Evolutionary conservation across 73 alveolate genomes (phyloP), one percentile per base, ranked within the genome.

Genomic region (Paramecium sonneborni): DNA sequence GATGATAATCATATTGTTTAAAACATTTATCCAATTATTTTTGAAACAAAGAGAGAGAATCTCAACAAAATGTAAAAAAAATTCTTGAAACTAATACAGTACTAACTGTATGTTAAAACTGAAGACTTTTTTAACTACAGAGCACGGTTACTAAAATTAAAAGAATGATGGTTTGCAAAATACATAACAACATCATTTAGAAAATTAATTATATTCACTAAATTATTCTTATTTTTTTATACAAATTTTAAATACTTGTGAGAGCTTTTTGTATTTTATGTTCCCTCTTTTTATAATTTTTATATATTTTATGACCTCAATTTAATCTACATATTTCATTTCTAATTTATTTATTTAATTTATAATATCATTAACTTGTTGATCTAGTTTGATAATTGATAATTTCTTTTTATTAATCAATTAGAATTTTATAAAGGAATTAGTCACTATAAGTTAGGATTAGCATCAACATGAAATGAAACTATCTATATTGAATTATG

Each of bases 291-390:
- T 4, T 35, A 35, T 4, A 35, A 2, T 35, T 35, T 35, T 35
- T 6, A 35, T 4, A 35, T 35, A 35, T 35, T 35, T 35, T 35
- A n/a, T n/a, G n/a, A n/a, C n/a, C n/a, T n/a, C n/a, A n/a, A n/a
- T n/a, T n/a, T n/a, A n/a, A n/a, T 72, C 86, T 10, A 38, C 86
- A 72, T 72, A 72, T 72, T 72, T 72, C 55, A 32, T 38, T 0
- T 72, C 86, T 72, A 72, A 72, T 15, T 38, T 35, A 34, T 72
- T 38, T 12, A 72, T 72, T 41, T 72, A 72, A 15, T 37, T 37
- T 11, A 72, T 37, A 32, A 72, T 72, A 2, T 34, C 67, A 34
- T 72, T 62, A 10, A 72, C 32, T 72, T 72, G 62, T 72, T 30
- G 20, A 72, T 72, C 86, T n/a, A 72, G 8, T 35, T 34, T 32